A percentile compares a stretch with the other conserved stretches of the same genome.
These are phyloP conservation scores for Euphrasia confusa DNA, from an alignment of 257 asterid species.

Conservation along the genomic window DNA sequence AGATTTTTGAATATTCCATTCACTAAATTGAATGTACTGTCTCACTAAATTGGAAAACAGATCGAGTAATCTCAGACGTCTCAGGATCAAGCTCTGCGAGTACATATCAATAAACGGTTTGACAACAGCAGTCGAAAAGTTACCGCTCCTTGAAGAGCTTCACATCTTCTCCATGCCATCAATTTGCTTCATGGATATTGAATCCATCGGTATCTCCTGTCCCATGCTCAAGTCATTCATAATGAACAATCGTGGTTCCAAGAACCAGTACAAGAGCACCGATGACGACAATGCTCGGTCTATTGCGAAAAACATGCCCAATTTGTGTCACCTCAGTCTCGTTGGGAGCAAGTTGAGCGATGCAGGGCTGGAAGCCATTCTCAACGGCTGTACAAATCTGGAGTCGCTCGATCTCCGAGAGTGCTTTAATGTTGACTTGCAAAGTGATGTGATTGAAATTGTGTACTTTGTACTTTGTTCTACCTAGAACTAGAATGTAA, in stretches of 20 bases:
- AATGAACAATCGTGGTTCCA: background rate
- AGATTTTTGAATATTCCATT: no score
- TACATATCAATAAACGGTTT: constrained; percentile 23
- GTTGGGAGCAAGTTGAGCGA: constrained; percentile 28
- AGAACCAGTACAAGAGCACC: no score
- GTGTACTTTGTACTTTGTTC: no score
- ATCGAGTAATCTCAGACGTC: constrained; percentile 34
- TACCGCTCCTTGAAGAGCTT: constrained; percentile 47
- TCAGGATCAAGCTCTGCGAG: constrained; percentile 22
- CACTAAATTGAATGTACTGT: no score
- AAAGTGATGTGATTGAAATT: constrained; percentile 24
- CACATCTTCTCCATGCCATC: constrained; percentile 25
- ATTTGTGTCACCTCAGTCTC: constrained; percentile 34
- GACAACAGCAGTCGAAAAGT: constrained; percentile 28
- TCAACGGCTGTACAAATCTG: constrained; percentile 45
- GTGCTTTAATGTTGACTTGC: constrained; percentile 32
- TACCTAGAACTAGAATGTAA: no score
- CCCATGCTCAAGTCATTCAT: constrained; percentile 25
- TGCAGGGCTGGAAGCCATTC: constrained; percentile 37
- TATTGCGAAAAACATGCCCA: constrained; percentile 44
- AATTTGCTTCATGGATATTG: constrained; percentile 11
- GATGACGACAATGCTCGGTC: background rate
- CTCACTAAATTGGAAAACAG: constrained; percentile 11
- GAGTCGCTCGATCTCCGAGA: constrained; percentile 47
- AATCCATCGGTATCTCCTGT: constrained; percentile 32